Evolutionary conservation across 495 filamentous ascomycete species (phyloP), one percentile per base, ranked within the genome.

Genomic region (Penicillium maclennaniae): DNA sequence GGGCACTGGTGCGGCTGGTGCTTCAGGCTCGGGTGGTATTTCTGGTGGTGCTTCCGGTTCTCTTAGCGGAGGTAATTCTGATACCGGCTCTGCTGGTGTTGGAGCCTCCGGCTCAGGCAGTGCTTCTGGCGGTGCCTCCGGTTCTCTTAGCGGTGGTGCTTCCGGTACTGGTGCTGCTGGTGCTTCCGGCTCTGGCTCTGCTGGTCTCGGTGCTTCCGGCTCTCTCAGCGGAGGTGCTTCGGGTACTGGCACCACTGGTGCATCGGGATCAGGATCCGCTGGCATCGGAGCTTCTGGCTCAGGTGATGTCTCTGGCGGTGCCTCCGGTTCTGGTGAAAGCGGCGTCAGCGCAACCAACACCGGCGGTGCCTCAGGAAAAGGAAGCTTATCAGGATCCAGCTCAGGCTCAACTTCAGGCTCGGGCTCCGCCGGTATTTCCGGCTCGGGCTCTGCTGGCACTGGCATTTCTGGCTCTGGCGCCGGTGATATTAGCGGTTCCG

Each of bases 381-480:
- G 23, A 2, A 23, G 23, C 23, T 23, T 5, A 23, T 23, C 50
- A 38, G 48, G 55, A 28, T 37, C 19, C 25, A 1, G 40, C 50
- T 44, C 45, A 19, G 38, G 27, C 16, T 47, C 49, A n/a, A 34
- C 39, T 43, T 54, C 50, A 34, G 50, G 27, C 50, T 44, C 45
- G 16, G 38, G 27, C 16, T 47, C 49, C 45, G 17, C 52, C 48
- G 52, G 46, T 17, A 37, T 41, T 50, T 47, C 50, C 53, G 55
- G 45, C 47, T 23, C 16, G 43, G 46, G 45, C 55, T 53, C 55
- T 45, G 34, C 49, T 58, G 49, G 55, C 45, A 40, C n/a, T 53
- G 31, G 55, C 55, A 40, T 45, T 54, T 49, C 52, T 45, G 45
- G 52, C 48, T 49, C 52, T 54, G 45, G 37, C 48, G 27, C 45